These are phyloP conservation scores for Phaeodactylum tricornutum DNA, from an alignment of 108 stramenopile genomes.

Conservation along the genomic window DNA sequence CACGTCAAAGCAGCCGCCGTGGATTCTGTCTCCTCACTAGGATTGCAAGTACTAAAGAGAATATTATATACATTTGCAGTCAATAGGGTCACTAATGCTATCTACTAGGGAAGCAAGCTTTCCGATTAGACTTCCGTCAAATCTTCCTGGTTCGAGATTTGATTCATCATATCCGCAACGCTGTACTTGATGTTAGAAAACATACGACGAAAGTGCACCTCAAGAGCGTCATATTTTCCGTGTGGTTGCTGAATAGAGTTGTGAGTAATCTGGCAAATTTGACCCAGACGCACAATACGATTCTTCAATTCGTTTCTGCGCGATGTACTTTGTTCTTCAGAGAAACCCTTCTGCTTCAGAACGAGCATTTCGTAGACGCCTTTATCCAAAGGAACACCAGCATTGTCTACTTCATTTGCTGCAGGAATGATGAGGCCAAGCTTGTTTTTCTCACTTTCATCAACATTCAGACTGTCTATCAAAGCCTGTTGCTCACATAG, in stretches of 20 bases:
- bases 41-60: no score
- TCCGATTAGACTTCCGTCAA: slow-evolving; percentile 77
- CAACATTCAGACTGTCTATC: slow-evolving; percentile 62
- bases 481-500: slow-evolving; percentile 41
- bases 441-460: slow-evolving; percentile 62
- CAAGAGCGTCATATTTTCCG: slow-evolving; percentile 64
- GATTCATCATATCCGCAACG: slow-evolving; percentile 88
- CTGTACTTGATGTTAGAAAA: slow-evolving; percentile 86
- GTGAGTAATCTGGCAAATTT: slow-evolving; percentile 78
- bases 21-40: no score
- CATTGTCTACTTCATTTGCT: slow-evolving; percentile 23
- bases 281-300: slow-evolving; percentile 77
- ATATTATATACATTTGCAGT: no score
- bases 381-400: slow-evolving; percentile 74
- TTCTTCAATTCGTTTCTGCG: slow-evolving; percentile 83
- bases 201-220: slow-evolving; percentile 79
- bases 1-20: no score
- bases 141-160: slow-evolving; percentile 80
- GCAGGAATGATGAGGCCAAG: slow-evolving; percentile 47
- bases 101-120: no score
- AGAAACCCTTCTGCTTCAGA: slow-evolving; percentile 82
- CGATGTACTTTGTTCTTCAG: slow-evolving; percentile 56
- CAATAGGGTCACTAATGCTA: no score
- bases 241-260: slow-evolving; percentile 90
- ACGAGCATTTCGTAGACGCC: slow-evolving; percentile 86